These are phyloP conservation scores for Stereocaulon alpinum DNA, from an alignment of 495 filamentous ascomycete species.

Conservation along the genomic window DNA sequence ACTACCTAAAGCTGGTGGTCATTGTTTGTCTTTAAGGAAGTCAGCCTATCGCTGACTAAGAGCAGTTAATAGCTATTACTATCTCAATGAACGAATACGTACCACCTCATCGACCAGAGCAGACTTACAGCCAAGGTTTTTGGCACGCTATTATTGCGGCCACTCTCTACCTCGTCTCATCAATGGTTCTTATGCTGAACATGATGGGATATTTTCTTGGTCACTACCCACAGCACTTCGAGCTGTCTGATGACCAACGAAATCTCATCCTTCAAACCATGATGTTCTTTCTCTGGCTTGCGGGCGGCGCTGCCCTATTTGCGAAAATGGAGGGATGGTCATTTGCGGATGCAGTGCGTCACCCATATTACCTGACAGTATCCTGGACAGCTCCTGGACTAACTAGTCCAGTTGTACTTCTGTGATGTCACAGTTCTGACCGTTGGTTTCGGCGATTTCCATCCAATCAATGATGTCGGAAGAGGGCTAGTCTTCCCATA, in stretches of 20 bases:
- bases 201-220: conserved; percentile 70
- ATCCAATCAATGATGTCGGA: conserved; percentile 37
- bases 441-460: conserved; percentile 55
- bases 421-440: conserved; percentile 56
- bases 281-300: conserved; percentile 51
- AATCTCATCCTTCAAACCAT: conserved; percentile 57
- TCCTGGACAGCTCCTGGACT: not conserved
- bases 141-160: conserved; percentile 70
- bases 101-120: conserved; percentile 44
- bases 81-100: conserved; percentile 49
- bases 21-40: not conserved
- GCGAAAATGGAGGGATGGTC: conserved; percentile 35
- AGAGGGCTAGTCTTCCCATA: conserved; percentile 70
- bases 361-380: not conserved
- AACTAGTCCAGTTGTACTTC: conserved; percentile 41
- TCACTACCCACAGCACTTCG: conserved; percentile 67
- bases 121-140: conserved; percentile 64
- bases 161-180: conserved; percentile 52
- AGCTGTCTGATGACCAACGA: conserved; percentile 60
- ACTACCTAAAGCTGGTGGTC: not conserved
- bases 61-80: conserved; percentile 50
- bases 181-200: conserved; percentile 58
- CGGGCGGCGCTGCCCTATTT: conserved; percentile 50
- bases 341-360: conserved; percentile 39
- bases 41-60: conserved; percentile 1